These are phyloP conservation scores for Eimeria necatrix DNA, from an alignment of 169 alveolate species.

Conservation along the genomic window DNA sequence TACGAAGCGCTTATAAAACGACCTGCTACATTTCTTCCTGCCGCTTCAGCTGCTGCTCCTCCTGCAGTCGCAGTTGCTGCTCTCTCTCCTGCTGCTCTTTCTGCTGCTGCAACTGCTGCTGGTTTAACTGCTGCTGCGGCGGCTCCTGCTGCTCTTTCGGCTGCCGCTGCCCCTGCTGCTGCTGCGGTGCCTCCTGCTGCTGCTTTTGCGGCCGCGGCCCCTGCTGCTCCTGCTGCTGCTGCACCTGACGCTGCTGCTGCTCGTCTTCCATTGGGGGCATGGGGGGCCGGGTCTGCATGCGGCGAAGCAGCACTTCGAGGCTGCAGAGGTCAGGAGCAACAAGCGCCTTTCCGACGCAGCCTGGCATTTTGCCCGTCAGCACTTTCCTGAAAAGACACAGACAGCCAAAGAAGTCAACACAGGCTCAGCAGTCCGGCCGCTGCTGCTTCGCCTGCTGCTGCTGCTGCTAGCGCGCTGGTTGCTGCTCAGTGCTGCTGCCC, in stretches of 20 bases:
- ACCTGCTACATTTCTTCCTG: constrained; percentile 50
- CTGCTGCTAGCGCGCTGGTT: not conserved
- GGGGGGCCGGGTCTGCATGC: constrained; percentile 46
- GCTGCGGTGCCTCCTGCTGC: not conserved
- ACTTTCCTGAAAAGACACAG: not conserved
- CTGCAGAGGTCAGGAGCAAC: constrained; percentile 64
- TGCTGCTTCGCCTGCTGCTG: not conserved
- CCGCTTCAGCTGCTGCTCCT: constrained; percentile 35
- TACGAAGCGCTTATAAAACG: not conserved
- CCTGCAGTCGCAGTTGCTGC: constrained; percentile 48
- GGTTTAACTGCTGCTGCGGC: constrained; percentile 12
- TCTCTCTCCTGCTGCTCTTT: not conserved
- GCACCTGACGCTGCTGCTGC: constrained; percentile 36
- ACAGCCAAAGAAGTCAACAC: not conserved
- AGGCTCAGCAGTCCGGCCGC: not conserved
- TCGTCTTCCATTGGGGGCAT: constrained; percentile 11
- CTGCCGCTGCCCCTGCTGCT: not conserved
- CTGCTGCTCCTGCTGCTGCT: constrained; percentile 53
- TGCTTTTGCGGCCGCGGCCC: constrained; percentile 15
- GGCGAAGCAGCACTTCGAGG: constrained; percentile 30
- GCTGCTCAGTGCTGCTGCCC: not conserved
- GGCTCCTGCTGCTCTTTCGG: not conserved
- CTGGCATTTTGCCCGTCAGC: constrained; percentile 35
- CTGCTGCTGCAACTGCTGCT: constrained; percentile 3
- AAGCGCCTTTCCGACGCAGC: constrained; percentile 47